Percentiles rank a stretch among this genome's conserved stretches.
These are phyloP conservation scores for Penicillium sp. DNA, from an alignment of 2,329 filamentous ascomycete species.

Conservation along the genomic window DNA sequence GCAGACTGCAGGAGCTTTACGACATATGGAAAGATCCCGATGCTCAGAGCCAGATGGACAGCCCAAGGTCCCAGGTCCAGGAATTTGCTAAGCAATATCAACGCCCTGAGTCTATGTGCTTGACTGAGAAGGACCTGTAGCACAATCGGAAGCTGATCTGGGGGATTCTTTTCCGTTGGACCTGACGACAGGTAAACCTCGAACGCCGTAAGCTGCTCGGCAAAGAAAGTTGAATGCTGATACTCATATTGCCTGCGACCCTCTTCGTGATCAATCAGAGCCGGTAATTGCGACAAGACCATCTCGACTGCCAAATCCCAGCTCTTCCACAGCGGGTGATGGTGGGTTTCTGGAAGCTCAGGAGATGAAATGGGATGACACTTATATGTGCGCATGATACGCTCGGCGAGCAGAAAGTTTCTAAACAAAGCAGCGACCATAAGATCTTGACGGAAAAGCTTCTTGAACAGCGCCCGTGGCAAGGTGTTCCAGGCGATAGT, in stretches of 20 bases:
- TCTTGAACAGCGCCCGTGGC: slow-evolving; percentile 82
- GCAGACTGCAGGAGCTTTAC: slow-evolving; percentile 91
- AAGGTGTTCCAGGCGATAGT: slow-evolving; percentile 97
- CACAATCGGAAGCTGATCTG: slow-evolving; percentile 91
- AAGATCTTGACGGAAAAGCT: slow-evolving; percentile 90
- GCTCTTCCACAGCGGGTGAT: slow-evolving; percentile 90
- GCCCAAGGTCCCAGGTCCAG: slow-evolving; percentile 95
- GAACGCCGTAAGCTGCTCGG: slow-evolving; percentile 92
- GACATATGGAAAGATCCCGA: slow-evolving; percentile 98
- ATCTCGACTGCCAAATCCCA: slow-evolving; percentile 97
- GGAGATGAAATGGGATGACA: slow-evolving; percentile 91
- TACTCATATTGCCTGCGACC: slow-evolving; percentile 74
- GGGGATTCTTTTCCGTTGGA: slow-evolving; percentile 73
- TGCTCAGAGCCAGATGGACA: slow-evolving; percentile 89
- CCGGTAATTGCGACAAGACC: slow-evolving; percentile 79
- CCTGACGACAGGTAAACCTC: slow-evolving; percentile 85
- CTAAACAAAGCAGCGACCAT: slow-evolving; percentile 96
- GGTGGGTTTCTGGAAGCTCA: slow-evolving; percentile 83
- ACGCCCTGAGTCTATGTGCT: slow-evolving; percentile 78
- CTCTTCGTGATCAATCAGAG: slow-evolving; percentile 69
- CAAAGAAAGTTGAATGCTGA: slow-evolving; percentile 89
- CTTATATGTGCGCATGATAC: slow-evolving; percentile 92
- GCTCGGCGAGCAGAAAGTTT: slow-evolving; percentile 87
- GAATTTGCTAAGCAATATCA: slow-evolving; percentile 87
- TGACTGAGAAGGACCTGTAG: slow-evolving; percentile 92